These are phyloP conservation scores for Hamigera avellanea DNA, from an alignment of 495 filamentous ascomycete species.

Conservation along the genomic window DNA sequence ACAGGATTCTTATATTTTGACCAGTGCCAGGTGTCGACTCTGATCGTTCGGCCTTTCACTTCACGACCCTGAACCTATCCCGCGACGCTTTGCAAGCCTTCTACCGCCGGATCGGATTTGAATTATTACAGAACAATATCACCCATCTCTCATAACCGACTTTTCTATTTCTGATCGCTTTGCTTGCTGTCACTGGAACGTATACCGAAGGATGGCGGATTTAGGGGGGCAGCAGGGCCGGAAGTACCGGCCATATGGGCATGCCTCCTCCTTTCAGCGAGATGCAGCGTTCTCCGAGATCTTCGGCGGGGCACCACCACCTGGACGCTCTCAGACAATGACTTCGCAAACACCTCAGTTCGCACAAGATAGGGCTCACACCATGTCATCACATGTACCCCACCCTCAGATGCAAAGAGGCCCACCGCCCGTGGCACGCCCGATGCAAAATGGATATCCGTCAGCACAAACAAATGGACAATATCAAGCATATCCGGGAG, in stretches of 20 bases:
- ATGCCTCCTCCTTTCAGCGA: slow-evolving; percentile 62
- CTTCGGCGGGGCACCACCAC: slow-evolving; percentile 78
- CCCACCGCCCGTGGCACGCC: slow-evolving; percentile 49
- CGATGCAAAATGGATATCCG: slow-evolving; percentile 36
- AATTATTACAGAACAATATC: neutral
- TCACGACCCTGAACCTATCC: slow-evolving; percentile 18
- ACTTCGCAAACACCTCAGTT: slow-evolving; percentile 53
- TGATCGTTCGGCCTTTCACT: neutral
- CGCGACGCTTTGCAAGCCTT: slow-evolving; percentile 30
- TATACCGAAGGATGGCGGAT: slow-evolving; percentile 57
- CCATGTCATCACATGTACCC: slow-evolving; percentile 61
- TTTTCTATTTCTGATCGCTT: neutral
- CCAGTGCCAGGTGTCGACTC: neutral
- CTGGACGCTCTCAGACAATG: slow-evolving; percentile 82
- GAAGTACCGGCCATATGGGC: slow-evolving; percentile 58
- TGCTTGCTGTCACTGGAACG: slow-evolving; percentile 22
- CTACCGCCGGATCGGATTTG: slow-evolving; percentile 22
- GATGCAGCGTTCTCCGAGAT: slow-evolving; percentile 96
- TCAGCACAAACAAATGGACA: slow-evolving; percentile 25
- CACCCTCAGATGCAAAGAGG: slow-evolving; percentile 35
- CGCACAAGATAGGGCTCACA: slow-evolving; percentile 62
- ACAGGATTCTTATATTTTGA: too few relatives aligned
- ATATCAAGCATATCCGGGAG: slow-evolving; percentile 36
- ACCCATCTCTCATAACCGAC: too few relatives aligned
- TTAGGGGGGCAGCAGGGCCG: slow-evolving; percentile 64